Evolutionary conservation across 2,329 filamentous ascomycete genomes (phyloP).

Genomic region (Calonectria henricotiae): DNA sequence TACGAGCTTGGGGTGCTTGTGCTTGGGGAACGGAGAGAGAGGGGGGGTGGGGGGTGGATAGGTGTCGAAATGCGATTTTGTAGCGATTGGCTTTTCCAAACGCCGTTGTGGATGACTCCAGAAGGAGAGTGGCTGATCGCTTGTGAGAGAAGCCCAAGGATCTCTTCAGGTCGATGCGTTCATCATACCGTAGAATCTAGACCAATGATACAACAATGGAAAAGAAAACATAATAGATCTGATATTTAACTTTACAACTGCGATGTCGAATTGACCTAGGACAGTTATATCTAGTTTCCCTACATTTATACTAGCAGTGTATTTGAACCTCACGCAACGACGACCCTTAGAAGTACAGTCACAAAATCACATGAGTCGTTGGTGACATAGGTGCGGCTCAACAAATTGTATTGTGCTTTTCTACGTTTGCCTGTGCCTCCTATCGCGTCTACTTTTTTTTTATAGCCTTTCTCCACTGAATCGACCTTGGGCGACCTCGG

Average conservation of each 20-base stretch:
- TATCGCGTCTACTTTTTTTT: not conserved
- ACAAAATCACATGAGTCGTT: not conserved
- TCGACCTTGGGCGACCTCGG: not conserved
- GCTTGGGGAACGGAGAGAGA: not conserved
- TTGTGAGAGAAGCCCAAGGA: not conserved
- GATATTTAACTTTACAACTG: not conserved
- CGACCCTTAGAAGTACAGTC: not conserved
- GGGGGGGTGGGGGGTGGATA: not conserved
- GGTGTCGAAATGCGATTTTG: conserved; percentile 15
- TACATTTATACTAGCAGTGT: not conserved
- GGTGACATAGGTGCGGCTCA: not conserved
- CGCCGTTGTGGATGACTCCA: conserved; percentile 7
- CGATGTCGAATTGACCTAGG: not conserved
- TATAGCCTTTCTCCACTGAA: not conserved
- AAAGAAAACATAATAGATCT: not conserved
- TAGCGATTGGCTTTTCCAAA: conserved; percentile 22
- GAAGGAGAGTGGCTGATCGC: not conserved
- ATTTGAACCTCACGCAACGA: not conserved
- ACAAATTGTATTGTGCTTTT: conserved; percentile 7
- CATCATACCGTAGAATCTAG: not conserved
- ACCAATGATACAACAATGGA: not conserved
- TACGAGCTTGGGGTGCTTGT: not conserved
- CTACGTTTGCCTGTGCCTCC: not conserved
- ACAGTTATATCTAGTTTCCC: not conserved
- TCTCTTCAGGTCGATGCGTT: not conserved